Evolutionary conservation across 441 rosid genomes (phyloP).

Genomic region (Viola pubescens): DNA sequence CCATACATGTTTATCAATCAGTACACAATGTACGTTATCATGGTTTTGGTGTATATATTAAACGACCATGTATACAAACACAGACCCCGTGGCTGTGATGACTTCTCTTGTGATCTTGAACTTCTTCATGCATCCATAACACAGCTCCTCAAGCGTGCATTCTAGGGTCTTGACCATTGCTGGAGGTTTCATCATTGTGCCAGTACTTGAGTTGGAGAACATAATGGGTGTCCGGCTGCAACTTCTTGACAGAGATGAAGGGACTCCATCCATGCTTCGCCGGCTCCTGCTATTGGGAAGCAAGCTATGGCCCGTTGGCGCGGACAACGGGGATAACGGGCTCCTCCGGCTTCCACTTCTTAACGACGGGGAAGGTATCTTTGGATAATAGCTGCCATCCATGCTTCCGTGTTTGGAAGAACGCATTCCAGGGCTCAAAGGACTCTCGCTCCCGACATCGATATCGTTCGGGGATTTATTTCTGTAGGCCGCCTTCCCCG

Average conservation of each 20-base stretch:
- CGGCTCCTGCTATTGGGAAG: slow-evolving; percentile 25
- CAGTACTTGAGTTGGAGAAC: slow-evolving; percentile 55
- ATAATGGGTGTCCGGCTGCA: slow-evolving; percentile 36
- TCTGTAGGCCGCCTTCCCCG: slow-evolving; percentile 16
- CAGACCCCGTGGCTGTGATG: slow-evolving; percentile 50
- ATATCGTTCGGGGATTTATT: slow-evolving; percentile 22
- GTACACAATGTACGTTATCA: neutral
- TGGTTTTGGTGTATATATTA: neutral
- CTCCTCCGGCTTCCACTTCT: slow-evolving; percentile 41
- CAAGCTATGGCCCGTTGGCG: neutral
- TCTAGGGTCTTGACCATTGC: slow-evolving; percentile 46
- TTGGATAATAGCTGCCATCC: slow-evolving; percentile 23
- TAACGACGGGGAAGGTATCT: slow-evolving; percentile 24
- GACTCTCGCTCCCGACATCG: slow-evolving; percentile 6
- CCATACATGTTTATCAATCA: neutral
- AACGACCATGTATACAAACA: neutral
- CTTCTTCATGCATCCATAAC: slow-evolving; percentile 67
- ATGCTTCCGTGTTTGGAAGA: slow-evolving; percentile 21
- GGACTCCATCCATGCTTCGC: slow-evolving; percentile 24
- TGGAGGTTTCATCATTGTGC: slow-evolving; percentile 45
- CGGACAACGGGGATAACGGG: slow-evolving; percentile 21
- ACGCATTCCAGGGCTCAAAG: slow-evolving; percentile 11
- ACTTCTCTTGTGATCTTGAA: slow-evolving; percentile 71
- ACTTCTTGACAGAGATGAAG: slow-evolving; percentile 22
- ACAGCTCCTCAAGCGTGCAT: slow-evolving; percentile 85